These are phyloP conservation scores for Lavandula angustifolia DNA, from an alignment of 257 asterid genomes.

Conservation along the genomic window DNA sequence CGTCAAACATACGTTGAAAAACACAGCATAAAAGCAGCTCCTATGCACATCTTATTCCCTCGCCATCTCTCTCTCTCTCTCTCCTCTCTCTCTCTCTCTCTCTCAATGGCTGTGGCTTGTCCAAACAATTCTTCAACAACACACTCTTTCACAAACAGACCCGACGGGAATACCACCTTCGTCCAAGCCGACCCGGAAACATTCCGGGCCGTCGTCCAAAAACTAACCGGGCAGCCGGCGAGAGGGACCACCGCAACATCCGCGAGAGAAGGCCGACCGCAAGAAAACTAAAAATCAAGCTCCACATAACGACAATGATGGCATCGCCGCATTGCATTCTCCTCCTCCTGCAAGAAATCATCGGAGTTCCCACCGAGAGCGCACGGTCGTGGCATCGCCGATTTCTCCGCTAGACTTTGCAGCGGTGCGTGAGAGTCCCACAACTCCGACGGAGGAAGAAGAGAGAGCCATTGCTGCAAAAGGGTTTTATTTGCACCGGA, in stretches of 20 bases:
- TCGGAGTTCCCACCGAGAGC: slow-evolving; percentile 14
- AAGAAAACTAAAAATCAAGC: slow-evolving; percentile 58
- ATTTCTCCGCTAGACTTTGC: slow-evolving; percentile 58
- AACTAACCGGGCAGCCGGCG: slow-evolving; percentile 54
- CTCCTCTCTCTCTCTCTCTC: slow-evolving; percentile 13
- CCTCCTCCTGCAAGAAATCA: slow-evolving; percentile 23
- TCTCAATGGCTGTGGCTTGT: slow-evolving; percentile 35
- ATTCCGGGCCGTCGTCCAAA: slow-evolving; percentile 74
- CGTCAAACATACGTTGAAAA: neutral
- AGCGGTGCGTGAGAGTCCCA: slow-evolving; percentile 50
- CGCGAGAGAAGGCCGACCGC: slow-evolving; percentile 64
- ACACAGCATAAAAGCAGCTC: slow-evolving; percentile 27
- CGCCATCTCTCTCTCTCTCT: neutral
- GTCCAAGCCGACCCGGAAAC: slow-evolving; percentile 74
- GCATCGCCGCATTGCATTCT: slow-evolving; percentile 26
- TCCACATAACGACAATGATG: slow-evolving; percentile 29
- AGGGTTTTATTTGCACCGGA: slow-evolving; percentile 69
- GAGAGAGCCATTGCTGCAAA: slow-evolving; percentile 60
- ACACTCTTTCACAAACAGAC: slow-evolving; percentile 25
- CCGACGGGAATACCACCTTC: slow-evolving; percentile 58
- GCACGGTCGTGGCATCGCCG: slow-evolving; percentile 54
- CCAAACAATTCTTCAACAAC: slow-evolving; percentile 23
- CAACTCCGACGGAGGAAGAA: slow-evolving; percentile 52
- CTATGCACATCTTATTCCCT: neutral
- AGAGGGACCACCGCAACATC: slow-evolving; percentile 45